Conservation (phyloP, 2,329 filamentous ascomycete genomes). For the Nigrospora oryzae region DNA sequence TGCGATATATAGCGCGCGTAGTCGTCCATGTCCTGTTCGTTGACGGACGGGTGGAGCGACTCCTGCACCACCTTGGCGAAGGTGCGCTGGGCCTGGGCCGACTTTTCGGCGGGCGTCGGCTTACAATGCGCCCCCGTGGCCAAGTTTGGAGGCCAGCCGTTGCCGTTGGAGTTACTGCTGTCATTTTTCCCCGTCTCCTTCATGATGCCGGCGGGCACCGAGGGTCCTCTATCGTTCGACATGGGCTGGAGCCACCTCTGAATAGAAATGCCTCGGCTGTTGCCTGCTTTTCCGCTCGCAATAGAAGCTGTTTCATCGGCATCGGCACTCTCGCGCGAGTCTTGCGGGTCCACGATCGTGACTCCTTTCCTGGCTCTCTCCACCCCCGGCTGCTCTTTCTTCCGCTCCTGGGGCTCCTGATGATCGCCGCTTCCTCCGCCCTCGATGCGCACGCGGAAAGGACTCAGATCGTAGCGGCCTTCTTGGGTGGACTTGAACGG, state of each 20-base stretch:
- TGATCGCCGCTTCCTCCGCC: slow-evolving; percentile 30
- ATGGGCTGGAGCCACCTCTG: slow-evolving; percentile 54
- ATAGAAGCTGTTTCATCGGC: slow-evolving; percentile 33
- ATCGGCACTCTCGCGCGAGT: slow-evolving; percentile 24
- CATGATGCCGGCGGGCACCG: slow-evolving; percentile 43
- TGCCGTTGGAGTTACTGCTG: background rate
- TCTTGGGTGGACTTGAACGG: slow-evolving; percentile 65
- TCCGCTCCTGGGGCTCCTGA: slow-evolving; percentile 22
- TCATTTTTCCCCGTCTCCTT: slow-evolving; percentile 31
- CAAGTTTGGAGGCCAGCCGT: slow-evolving; percentile 5
- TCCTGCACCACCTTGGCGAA: slow-evolving; percentile 79
- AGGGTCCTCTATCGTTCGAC: slow-evolving; percentile 20
- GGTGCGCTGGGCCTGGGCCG: slow-evolving; percentile 78
- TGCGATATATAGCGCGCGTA: slow-evolving; percentile 86
- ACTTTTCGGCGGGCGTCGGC: slow-evolving; percentile 61
- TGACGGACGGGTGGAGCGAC: slow-evolving; percentile 79
- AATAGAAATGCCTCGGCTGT: slow-evolving; percentile 41
- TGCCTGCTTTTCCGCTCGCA: slow-evolving; percentile 27
- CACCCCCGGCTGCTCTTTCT: background rate
- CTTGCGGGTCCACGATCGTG: slow-evolving; percentile 56
- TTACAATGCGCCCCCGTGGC: slow-evolving; percentile 34
- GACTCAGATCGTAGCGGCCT: slow-evolving; percentile 74
- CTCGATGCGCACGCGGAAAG: slow-evolving; percentile 72
- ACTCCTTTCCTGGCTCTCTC: slow-evolving; percentile 51
- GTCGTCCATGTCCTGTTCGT: slow-evolving; percentile 67